These are phyloP conservation scores for Poteriospumella lacustris DNA, from an alignment of 108 stramenopile species.

Conservation along the genomic window DNA sequence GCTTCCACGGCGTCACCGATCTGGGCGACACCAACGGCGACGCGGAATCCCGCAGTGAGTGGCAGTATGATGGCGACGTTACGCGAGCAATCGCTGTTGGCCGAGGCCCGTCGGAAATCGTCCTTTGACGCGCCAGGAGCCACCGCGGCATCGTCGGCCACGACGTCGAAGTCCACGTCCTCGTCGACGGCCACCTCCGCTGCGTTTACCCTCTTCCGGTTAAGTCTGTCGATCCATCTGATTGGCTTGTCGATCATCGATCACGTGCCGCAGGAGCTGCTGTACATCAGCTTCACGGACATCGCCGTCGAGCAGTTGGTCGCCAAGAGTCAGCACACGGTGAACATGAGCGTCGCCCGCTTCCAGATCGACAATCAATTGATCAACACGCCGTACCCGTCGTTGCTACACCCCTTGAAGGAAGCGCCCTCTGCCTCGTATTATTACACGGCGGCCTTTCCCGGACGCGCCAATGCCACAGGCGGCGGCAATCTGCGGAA, in stretches of 20 bases:
- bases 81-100: too few species aligned
- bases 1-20: too few species aligned
- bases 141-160: too few species aligned
- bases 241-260: neutral
- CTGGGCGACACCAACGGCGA: neutral
- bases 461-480: neutral
- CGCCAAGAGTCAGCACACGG: neutral
- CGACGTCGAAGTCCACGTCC: too few species aligned
- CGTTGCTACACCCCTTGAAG: neutral
- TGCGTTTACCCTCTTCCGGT: too few species aligned
- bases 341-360: neutral
- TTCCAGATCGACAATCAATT: constrained; percentile 23
- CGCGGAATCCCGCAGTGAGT: too few species aligned
- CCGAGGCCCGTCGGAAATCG: too few species aligned
- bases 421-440: neutral
- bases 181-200: too few species aligned
- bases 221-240: too few species aligned
- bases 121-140: too few species aligned
- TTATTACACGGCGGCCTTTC: neutral
- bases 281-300: neutral
- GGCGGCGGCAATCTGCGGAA: neutral
- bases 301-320: neutral
- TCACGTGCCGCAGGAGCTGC: neutral
- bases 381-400: neutral
- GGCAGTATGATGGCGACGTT: too few species aligned